phyloP scores from a whole-genome alignment of 139 green algal species.

The Spirogloea muscicola region DNA sequence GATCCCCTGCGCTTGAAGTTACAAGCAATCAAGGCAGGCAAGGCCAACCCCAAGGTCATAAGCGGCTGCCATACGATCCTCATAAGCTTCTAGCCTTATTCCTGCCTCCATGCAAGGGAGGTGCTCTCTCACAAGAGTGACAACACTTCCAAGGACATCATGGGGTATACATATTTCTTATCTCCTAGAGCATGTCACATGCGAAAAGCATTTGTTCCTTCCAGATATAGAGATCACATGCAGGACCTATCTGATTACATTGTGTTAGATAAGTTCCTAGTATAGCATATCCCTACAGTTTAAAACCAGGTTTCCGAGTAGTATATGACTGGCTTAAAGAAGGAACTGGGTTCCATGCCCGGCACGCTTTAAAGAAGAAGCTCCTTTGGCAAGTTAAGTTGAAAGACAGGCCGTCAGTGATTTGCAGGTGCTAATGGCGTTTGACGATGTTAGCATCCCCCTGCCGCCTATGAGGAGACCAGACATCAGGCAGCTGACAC shows the following conservation, averaged over 20 bases:
- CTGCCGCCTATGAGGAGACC: constrained; percentile 34
- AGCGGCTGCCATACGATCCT: neutral
- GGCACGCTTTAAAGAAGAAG: neutral
- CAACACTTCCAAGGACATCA: neutral
- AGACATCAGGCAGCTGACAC: constrained; percentile 20
- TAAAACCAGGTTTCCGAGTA: neutral
- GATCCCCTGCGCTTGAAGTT: constrained; percentile 16
- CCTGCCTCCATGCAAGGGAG: no score
- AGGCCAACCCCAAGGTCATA: constrained; percentile 32
- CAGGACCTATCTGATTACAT: neutral
- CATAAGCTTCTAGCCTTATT: neutral
- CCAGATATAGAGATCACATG: neutral
- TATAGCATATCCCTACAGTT: neutral
- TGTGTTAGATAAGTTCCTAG: neutral
- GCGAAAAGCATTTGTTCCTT: neutral
- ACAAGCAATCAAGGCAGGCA: constrained; percentile 11
- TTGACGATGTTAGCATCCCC: constrained; percentile 46
- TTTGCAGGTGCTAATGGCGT: constrained; percentile 17
- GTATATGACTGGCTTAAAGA: neutral
- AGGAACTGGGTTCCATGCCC: neutral
- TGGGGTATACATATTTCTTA: neutral
- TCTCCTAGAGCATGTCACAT: no score
- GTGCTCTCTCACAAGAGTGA: no score
- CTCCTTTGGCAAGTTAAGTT: neutral
- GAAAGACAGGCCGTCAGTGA: neutral